These are phyloP conservation scores for Boletellus deceptivus DNA, from an alignment of 1,284 basidiomycete genomes.

Conservation along the genomic window DNA sequence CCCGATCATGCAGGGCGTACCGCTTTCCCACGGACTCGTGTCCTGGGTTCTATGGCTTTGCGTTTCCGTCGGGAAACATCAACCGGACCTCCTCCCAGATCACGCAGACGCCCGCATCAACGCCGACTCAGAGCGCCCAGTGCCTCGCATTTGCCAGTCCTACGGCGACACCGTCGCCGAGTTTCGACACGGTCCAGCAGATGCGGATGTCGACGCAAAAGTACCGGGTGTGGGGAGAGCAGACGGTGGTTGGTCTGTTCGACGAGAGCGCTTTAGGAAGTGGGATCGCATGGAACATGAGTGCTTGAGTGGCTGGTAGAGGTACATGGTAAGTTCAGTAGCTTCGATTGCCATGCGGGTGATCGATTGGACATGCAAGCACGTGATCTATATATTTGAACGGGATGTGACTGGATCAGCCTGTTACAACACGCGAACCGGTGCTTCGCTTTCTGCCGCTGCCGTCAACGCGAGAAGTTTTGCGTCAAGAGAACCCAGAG, in stretches of 20 bases:
- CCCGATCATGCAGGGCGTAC: conserved; percentile 19
- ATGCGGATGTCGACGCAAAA: conserved; percentile 9
- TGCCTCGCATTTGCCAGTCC: conserved; percentile 15
- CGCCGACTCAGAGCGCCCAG: conserved; percentile 14
- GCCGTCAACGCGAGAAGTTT: too few relatives aligned
- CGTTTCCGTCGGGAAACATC: conserved; percentile 21
- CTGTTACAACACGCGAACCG: too few relatives aligned
- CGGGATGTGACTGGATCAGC: too few relatives aligned
- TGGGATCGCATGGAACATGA: conserved; percentile 6
- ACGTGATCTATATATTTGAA: too few relatives aligned
- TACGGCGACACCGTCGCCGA: conserved; percentile 10
- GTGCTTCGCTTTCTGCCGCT: too few relatives aligned
- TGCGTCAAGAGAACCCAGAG: too few relatives aligned
- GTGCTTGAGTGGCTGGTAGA: too few relatives aligned
- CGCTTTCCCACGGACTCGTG: conserved; percentile 29
- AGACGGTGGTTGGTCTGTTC: conserved; percentile 5
- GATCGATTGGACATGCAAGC: too few relatives aligned
- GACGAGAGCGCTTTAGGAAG: conserved; percentile 7
- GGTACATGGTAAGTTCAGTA: too few relatives aligned
- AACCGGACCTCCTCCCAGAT: conserved; percentile 23
- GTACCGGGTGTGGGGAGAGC: conserved; percentile 15
- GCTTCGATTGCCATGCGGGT: too few relatives aligned
- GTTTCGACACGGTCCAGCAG: conserved; percentile 11
- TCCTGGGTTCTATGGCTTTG: conserved; percentile 26
- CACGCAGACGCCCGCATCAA: conserved; percentile 20